These are phyloP conservation scores for Monosporascus cannonballus DNA, from an alignment of 2,329 filamentous ascomycete species.

Conservation along the genomic window DNA sequence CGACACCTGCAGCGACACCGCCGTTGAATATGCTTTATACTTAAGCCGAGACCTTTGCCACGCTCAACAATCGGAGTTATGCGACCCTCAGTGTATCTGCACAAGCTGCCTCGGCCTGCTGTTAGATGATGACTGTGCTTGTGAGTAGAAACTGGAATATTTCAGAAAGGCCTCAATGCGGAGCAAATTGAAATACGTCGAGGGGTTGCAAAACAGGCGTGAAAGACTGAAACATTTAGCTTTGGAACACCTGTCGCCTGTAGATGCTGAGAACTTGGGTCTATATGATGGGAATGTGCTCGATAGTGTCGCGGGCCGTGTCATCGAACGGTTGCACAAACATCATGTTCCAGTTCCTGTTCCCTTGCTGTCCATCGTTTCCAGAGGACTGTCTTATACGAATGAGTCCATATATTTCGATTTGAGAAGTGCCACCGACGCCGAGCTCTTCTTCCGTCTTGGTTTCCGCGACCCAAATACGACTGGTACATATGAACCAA, in stretches of 20 bases:
- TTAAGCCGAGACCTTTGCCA: not conserved
- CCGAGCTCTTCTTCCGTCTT: not conserved
- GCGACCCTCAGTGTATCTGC: not conserved
- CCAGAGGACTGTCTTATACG: no score
- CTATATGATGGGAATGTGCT: not conserved
- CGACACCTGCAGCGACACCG: rapidly evolving
- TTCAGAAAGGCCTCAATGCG: not conserved
- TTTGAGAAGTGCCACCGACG: not conserved
- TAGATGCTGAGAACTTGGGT: not conserved
- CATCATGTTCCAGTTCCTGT: not conserved
- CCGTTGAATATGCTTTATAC: not conserved
- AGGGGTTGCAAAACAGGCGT: not conserved
- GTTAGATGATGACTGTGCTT: not conserved
- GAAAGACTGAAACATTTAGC: not conserved
- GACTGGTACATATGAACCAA: no score
- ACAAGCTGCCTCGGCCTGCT: not conserved
- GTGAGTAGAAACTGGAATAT: no score
- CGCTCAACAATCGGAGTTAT: not conserved
- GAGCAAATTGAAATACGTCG: not conserved
- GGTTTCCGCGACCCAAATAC: not conserved
- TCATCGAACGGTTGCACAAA: not conserved
- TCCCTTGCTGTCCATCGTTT: no score
- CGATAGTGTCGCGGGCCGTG: not conserved
- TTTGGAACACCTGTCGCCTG: not conserved
- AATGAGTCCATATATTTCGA: no score